phyloP scores from a whole-genome alignment of 768 basidiomycete genomes.

The Phylloporus scabripes region DNA sequence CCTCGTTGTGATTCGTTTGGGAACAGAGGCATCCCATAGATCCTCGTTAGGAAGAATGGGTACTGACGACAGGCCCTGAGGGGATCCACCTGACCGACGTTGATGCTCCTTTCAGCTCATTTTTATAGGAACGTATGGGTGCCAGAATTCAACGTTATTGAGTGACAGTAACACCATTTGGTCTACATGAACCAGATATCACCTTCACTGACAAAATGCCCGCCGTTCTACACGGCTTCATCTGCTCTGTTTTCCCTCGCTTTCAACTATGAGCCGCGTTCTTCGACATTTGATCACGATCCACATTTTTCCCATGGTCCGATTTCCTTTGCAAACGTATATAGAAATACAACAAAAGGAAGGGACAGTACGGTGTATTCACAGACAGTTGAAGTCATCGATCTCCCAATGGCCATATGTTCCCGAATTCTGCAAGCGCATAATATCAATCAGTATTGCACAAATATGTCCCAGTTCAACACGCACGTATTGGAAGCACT shows the following conservation, averaged over 20 bases:
- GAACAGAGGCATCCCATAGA: background rate
- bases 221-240: too few relatives aligned
- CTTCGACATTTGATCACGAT: too few relatives aligned
- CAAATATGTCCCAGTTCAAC: background rate
- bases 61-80: background rate
- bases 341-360: background rate
- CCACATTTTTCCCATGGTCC: too few relatives aligned
- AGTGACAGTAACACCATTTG: background rate
- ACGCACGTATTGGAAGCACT: conserved; percentile 22
- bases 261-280: too few relatives aligned
- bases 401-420: conserved; percentile 24
- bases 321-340: background rate
- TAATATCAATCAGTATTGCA: background rate
- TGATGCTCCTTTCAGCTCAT: background rate
- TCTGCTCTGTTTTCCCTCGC: too few relatives aligned
- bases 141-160: background rate
- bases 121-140: background rate
- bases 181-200: too few relatives aligned
- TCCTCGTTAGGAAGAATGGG: background rate
- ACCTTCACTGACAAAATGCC: too few relatives aligned
- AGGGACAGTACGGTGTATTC: background rate
- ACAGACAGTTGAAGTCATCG: conserved; percentile 14
- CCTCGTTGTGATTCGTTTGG: too few relatives aligned
- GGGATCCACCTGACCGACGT: background rate
- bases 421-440: conserved; percentile 11